Base-by-base conservation (phyloP, 1,284 basidiomycete species). In the Sutorius eximius region DNA sequence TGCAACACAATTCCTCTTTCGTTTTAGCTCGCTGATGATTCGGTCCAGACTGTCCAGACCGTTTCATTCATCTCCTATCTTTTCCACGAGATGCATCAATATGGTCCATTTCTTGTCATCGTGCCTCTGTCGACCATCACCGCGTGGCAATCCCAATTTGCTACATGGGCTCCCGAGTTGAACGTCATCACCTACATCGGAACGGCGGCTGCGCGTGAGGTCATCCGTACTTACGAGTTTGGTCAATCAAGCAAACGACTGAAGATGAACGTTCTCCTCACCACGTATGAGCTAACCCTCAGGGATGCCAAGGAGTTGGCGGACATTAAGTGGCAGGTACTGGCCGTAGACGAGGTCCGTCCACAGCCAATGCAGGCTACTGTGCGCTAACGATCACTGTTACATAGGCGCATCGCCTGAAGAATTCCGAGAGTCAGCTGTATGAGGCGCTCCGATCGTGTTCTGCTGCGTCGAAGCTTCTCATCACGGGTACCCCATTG, bases 161-260 rank as follows among this genome's bases (percentile, higher is more conserved):
- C 86, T 43, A 82, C 86, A 24, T 99, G 97, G 97, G 93, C 95
- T 2, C 96, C 97, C 5, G 95, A 96, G 59, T 79, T 99, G 69
- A 98, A 98, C 74, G 93, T 97, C 56, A 91, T 99, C 71, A 92
- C 93, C 36, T 99, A 99, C 75, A 96, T 95, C 63, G 97, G 97
- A 49, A 95, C 89, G 36, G 91, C 91, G 1, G 74, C 83, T 3
- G 89, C 93, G 8, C 90, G 97, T 45, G 90, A 95, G 60, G 89
- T 95, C 57, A 98, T 98, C 62, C 87, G 97, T 45, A 85, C 85
- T 45, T 93, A 91, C 73, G 97, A 99, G 73, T 98, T 99, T 65
- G 93, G 93, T 4, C 76, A 87, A 1, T 83, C 85, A n/a, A 82
- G 77, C 67, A 90, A 92, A 75, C 94, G 92, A 71, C 80, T 98